A percentile compares a stretch with the other conserved stretches of the same genome.
phyloP scores from a whole-genome alignment of 257 asterid species.

The Solanum chiquidenum region DNA sequence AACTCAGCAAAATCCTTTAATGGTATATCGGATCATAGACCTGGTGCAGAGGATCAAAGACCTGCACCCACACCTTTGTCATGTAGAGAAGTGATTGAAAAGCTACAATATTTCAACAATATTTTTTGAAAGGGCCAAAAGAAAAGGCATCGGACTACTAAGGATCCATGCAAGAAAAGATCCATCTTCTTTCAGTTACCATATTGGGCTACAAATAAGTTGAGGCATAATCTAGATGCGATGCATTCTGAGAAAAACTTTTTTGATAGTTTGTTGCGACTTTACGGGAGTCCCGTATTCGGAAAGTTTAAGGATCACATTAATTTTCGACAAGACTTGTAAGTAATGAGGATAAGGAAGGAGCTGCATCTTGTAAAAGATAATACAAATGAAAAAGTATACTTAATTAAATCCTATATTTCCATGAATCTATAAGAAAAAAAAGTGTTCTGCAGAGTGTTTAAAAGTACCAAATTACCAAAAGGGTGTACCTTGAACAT shows the following conservation, averaged over 20 bases:
- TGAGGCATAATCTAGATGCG: background rate
- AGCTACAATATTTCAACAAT: no score
- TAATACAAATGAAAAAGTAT: background rate
- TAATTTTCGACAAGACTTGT: no score
- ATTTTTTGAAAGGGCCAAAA: background rate
- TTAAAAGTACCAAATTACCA: no score
- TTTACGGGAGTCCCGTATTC: no score
- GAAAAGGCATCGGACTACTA: background rate
- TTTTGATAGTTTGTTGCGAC: background rate
- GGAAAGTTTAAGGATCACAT: no score
- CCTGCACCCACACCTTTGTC: background rate
- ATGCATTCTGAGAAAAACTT: background rate
- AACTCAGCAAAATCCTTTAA: no score
- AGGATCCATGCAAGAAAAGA: background rate
- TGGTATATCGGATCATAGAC: background rate
- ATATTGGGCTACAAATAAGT: background rate
- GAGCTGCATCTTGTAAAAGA: background rate
- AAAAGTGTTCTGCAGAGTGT: background rate
- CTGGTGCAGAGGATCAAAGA: background rate
- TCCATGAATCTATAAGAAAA: no score
- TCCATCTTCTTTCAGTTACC: background rate
- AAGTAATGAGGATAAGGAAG: background rate
- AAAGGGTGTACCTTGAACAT: background rate
- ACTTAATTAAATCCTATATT: no score
- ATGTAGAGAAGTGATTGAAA: background rate